Percentiles rank a stretch among this genome's conserved stretches.
Conservation (phyloP, 441 rosid species). For the Populus hybrid region DNA sequence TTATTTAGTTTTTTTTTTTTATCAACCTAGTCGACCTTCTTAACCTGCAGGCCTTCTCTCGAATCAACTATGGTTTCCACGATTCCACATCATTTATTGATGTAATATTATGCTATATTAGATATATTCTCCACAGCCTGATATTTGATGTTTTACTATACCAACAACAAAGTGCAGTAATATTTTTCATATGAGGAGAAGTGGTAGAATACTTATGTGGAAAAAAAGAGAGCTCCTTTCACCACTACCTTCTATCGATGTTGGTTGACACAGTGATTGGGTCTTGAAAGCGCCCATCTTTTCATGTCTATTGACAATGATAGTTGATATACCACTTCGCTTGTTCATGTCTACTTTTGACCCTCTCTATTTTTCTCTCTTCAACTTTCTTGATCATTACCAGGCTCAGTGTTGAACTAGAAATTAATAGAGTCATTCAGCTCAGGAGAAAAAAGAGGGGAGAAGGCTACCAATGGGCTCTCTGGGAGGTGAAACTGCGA, state of each 20-base stretch:
- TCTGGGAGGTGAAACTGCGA: slow-evolving; percentile 37
- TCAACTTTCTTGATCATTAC: slow-evolving; percentile 22
- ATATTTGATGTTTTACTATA: slow-evolving; percentile 1
- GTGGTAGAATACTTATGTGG: neutral
- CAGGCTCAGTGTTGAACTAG: slow-evolving; percentile 20
- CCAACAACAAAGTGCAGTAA: neutral
- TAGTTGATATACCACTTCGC: slow-evolving; percentile 55
- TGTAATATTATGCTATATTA: too few species aligned
- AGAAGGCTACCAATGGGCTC: slow-evolving; percentile 37
- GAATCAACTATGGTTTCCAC: too few species aligned
- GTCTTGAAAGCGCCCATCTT: slow-evolving; percentile 87
- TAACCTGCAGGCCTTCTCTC: too few species aligned
- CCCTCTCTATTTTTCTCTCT: slow-evolving; percentile 21
- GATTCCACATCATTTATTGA: too few species aligned
- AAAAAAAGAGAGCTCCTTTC: slow-evolving; percentile 25
- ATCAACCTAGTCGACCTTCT: too few species aligned
- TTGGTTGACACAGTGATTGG: slow-evolving; percentile 65
- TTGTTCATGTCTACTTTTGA: slow-evolving; percentile 50
- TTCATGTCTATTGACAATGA: slow-evolving; percentile 76
- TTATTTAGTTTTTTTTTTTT: neutral
- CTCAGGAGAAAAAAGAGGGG: neutral
- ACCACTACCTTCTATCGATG: slow-evolving; percentile 37
- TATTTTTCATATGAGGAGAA: neutral
- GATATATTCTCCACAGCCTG: too few species aligned
- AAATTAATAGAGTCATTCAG: neutral